Base-by-base conservation (phyloP, 2,329 filamentous ascomycete species). In the Fusarium zealandicum region DNA sequence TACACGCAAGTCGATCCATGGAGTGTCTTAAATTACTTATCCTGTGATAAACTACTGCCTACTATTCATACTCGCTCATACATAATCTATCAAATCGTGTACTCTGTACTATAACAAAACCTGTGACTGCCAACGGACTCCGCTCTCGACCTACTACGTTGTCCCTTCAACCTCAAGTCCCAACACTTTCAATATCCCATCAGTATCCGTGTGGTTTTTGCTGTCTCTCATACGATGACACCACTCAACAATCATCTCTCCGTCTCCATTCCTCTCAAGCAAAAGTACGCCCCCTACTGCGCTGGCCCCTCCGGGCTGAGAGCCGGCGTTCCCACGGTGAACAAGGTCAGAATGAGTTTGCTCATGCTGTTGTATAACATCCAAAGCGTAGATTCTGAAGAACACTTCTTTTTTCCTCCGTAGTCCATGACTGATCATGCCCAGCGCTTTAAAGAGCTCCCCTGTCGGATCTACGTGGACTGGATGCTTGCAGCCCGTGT, bases 211-310 rank as follows among this genome's bases (percentile, higher is more conserved):
- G 31, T 62, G 59, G 2, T 63, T 59, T 8, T 38, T 39, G 1
- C 42, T 30, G 3, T 18, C 6, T 11, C 32, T 52, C 59, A 62
- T 62, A 0, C 59, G 39, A 48, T 62, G 59, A 18, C 59, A 62
- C 59, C 59, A 63, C 0, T 17, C 40, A 11, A 62, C 42, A 2
- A 10, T 30, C 30, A 42, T 62, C 1, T 48, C 22, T 8, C 22
- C 25, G 4, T 42, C 38, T 0, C 35, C 54, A 2, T 51, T 30
- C 0, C 54, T 46, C 13, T 49, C 38, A 9, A 62, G 63, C 6
- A 62, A 7, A 11, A 62, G 59, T 22, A 63, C 59, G 2, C 59
- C 59, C 0, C 59, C 7, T 62, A 59, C 1, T 56, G 43, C 13
- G 48, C 25, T 6, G 55, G 27, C 7, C 41, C 32, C 6, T 59